These are phyloP conservation scores for Forsythia suspensa DNA, from an alignment of 257 asterid species.

Conservation along the genomic window DNA sequence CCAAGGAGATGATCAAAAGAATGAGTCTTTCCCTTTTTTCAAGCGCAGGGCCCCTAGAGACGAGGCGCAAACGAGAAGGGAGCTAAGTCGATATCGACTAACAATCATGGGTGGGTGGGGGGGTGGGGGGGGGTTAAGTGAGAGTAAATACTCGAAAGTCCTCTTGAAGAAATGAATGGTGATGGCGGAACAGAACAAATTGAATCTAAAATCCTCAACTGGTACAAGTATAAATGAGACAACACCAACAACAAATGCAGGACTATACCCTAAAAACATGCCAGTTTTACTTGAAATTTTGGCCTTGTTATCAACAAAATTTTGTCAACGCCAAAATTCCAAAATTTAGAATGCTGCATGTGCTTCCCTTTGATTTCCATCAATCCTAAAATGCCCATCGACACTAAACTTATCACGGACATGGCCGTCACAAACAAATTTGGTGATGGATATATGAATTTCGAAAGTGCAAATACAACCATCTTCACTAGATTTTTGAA, in stretches of 20 bases:
- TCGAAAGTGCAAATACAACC: slow-evolving; percentile 27
- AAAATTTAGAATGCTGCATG: slow-evolving; percentile 57
- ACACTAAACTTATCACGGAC: slow-evolving; percentile 35
- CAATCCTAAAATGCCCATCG: slow-evolving; percentile 40
- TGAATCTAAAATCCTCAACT: slow-evolving; percentile 35
- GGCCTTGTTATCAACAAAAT: not conserved
- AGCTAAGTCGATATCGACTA: too few species aligned
- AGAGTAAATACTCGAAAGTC: slow-evolving; percentile 58
- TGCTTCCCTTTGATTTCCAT: slow-evolving; percentile 50
- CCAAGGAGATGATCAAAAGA: too few species aligned
- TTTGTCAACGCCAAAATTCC: slow-evolving; percentile 3
- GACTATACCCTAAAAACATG: slow-evolving; percentile 48
- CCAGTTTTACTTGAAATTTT: slow-evolving; percentile 37
- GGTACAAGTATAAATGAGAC: slow-evolving; percentile 50
- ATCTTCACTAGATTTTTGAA: not conserved
- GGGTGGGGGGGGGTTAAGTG: too few species aligned
- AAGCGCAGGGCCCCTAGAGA: too few species aligned
- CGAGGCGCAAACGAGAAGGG: too few species aligned
- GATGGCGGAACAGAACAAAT: slow-evolving; percentile 44
- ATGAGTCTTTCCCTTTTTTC: too few species aligned
- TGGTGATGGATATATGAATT: slow-evolving; percentile 37
- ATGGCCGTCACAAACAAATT: slow-evolving; percentile 39
- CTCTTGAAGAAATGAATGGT: slow-evolving; percentile 72
- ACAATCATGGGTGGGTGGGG: too few species aligned
- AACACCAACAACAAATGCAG: slow-evolving; percentile 45